Evolutionary conservation across 1,284 basidiomycete species (phyloP), one percentile per base, ranked within the genome.

Genomic region (Abortiporus biennis): DNA sequence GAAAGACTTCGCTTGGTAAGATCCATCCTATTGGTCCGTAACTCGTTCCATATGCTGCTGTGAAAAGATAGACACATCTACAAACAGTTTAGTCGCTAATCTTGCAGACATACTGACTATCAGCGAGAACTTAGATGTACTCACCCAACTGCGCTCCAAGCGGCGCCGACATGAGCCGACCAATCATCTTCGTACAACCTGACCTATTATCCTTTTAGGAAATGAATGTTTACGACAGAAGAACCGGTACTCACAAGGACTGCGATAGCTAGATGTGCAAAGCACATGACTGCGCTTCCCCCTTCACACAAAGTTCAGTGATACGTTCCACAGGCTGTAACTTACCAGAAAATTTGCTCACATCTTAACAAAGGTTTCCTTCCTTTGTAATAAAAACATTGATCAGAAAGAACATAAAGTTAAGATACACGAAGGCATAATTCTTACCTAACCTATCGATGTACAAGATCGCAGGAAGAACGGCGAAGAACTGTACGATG

Each of bases 21-120:
- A 90, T 77, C 88, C 91, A 94, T 9, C 82, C 86, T 50, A 90
- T 78, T 1, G 92, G 92, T 1, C 91, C 91, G 57, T 88, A 83
- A 29, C 85, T 89, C 33, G 81, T 65, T 2, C 90, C 89, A 58
- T 92, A 94, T 20, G 84, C 81, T 43, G 78, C 79, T 21, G 89
- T 92, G 66, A 91, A 93, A 8, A 73, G 55, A 58, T 89, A 91
- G 35, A 87, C 75, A 41, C 73, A 78, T 41, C 81, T 84, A 50
- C 49, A 50, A 51, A 54, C 47, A 52, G 58, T 32, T 58, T 53
- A 50, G 57, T 55, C 38, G 54, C 51, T 42, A 45, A 53, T 46
- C 56, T 56, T 44, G 42, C 50, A 36, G 31, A 17, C n/a, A 32
- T 4, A 22, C 22, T 38, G 47, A 44, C 24, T 19, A 15, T 23